phyloP scores from a whole-genome alignment of 2,329 filamentous ascomycete genomes.

The Colletotrichum karsti region DNA sequence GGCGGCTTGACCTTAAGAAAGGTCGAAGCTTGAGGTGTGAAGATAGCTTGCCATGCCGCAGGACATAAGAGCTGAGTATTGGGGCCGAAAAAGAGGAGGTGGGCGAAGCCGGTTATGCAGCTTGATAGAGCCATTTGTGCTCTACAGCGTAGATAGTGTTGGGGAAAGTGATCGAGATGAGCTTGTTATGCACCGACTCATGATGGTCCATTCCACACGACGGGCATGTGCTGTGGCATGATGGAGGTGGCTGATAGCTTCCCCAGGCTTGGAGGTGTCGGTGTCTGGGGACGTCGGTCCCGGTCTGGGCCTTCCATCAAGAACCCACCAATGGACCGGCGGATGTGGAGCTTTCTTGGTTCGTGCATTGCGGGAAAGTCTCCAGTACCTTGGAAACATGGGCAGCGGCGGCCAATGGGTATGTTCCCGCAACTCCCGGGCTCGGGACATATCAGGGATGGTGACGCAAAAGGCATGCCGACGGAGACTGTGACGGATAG shows the following conservation, averaged over 20 bases:
- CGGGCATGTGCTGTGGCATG: slow-evolving; percentile 12
- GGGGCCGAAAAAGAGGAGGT: too few species aligned
- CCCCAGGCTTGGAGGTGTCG: background rate
- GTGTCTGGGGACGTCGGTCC: background rate
- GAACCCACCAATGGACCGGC: slow-evolving; percentile 1
- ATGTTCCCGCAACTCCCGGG: slow-evolving; percentile 24
- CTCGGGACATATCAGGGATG: slow-evolving; percentile 23
- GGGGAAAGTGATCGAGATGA: background rate
- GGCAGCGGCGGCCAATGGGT: slow-evolving; percentile 3
- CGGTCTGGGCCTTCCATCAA: slow-evolving; percentile 11
- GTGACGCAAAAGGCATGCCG: slow-evolving; percentile 24
- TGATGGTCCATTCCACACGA: background rate
- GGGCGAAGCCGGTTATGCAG: too few species aligned
- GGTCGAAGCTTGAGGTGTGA: too few species aligned
- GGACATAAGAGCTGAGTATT: too few species aligned
- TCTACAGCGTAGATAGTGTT: too few species aligned
- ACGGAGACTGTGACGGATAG: background rate
- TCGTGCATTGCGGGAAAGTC: slow-evolving; percentile 21
- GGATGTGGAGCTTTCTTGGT: slow-evolving; percentile 1
- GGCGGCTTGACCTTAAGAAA: too few species aligned
- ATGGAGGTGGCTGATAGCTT: slow-evolving; percentile 17
- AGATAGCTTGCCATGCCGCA: too few species aligned
- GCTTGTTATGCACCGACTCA: background rate
- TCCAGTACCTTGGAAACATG: slow-evolving; percentile 20
- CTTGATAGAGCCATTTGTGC: too few species aligned